Evolutionary conservation across 805 yeast genomes (phyloP).

Genomic region (Starmerella potacharoeniae): DNA sequence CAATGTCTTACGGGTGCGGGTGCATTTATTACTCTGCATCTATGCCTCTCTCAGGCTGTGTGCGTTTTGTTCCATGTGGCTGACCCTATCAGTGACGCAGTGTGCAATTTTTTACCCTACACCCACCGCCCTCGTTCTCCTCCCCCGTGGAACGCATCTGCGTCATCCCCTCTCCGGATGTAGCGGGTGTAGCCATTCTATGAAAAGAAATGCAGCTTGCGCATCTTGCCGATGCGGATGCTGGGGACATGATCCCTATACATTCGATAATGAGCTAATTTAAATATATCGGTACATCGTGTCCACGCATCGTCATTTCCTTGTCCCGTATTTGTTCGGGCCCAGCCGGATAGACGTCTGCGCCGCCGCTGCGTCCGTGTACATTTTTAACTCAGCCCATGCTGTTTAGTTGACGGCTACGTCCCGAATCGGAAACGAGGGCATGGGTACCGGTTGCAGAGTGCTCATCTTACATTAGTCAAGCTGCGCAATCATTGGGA

Average conservation of each 20-base stretch:
- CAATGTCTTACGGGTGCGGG: not conserved
- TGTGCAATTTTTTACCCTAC: not conserved
- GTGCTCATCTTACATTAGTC: not conserved
- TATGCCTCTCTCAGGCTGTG: not conserved
- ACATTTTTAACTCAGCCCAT: not conserved
- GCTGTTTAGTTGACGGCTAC: not conserved
- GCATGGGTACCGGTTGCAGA: not conserved
- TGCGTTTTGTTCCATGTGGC: constrained; percentile 3
- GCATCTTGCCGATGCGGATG: no score
- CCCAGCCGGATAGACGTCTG: not conserved
- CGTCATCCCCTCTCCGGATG: not conserved
- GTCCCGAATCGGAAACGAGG: not conserved
- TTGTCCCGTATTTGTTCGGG: not conserved
- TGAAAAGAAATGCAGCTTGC: not conserved
- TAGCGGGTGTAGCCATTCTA: not conserved
- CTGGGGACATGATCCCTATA: not conserved
- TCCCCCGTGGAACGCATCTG: not conserved
- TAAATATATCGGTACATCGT: not conserved
- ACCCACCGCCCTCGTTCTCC: not conserved
- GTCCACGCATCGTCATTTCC: not conserved
- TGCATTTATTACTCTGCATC: not conserved
- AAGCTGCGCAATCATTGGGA: constrained; percentile 1
- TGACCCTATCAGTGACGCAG: constrained; percentile 5
- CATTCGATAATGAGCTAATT: not conserved
- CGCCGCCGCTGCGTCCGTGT: not conserved